Evolutionary conservation across 768 basidiomycete genomes (phyloP).

Genomic region (Boletus reticulatus): DNA sequence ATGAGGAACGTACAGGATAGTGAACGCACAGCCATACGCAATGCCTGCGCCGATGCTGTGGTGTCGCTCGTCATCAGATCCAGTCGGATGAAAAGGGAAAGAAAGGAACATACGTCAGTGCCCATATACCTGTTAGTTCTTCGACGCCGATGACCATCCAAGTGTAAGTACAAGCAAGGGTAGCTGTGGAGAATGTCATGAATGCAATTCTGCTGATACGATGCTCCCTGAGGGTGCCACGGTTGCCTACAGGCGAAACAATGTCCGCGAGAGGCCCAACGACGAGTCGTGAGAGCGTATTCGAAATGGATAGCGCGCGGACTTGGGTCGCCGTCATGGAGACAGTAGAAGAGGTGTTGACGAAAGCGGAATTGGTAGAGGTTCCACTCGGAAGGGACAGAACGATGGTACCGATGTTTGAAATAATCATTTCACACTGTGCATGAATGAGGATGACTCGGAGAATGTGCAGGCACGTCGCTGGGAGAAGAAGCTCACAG

Average conservation of each 20-base stretch:
- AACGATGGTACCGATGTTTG: slow-evolving; percentile 77
- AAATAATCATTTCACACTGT: slow-evolving; percentile 79
- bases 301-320: slow-evolving; percentile 63
- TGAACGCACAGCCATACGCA: slow-evolving; percentile 70
- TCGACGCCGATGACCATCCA: slow-evolving; percentile 53
- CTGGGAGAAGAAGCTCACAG: slow-evolving; percentile 44
- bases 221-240: slow-evolving; percentile 41
- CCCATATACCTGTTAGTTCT: slow-evolving; percentile 58
- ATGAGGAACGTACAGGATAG: slow-evolving; percentile 54
- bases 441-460: neutral
- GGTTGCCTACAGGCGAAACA: slow-evolving; percentile 54
- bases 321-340: slow-evolving; percentile 62
- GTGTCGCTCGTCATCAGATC: slow-evolving; percentile 1
- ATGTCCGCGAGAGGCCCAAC: slow-evolving; percentile 72
- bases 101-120: slow-evolving; percentile 51
- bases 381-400: slow-evolving; percentile 51
- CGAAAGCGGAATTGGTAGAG: slow-evolving; percentile 3
- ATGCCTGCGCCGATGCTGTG: slow-evolving; percentile 62
- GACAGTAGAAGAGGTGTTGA: slow-evolving; percentile 23
- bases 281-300: slow-evolving; percentile 67
- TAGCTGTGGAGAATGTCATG: slow-evolving; percentile 44
- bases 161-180: slow-evolving; percentile 50
- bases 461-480: neutral
- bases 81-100: neutral
- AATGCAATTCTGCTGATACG: slow-evolving; percentile 62